Percentiles rank a stretch among this genome's conserved stretches.
These are phyloP conservation scores for Hygrophoropsis aurantiaca DNA, from an alignment of 768 basidiomycete species.

Conservation along the genomic window DNA sequence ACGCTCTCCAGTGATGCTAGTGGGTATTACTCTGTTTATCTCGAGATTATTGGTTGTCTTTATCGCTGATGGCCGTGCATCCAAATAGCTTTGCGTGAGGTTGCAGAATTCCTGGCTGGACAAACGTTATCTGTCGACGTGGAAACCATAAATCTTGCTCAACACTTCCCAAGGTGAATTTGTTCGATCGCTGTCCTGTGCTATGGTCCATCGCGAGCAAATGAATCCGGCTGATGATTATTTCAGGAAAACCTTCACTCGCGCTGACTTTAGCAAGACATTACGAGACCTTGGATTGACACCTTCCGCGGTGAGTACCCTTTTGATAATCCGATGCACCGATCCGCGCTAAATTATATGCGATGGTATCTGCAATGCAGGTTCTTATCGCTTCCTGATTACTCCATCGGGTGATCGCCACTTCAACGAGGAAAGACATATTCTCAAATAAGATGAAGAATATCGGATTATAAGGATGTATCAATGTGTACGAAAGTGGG, in stretches of 20 bases:
- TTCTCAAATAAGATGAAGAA: no score
- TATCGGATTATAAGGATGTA: no score
- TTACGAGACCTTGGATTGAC: conserved; percentile 85
- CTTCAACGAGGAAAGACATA: no score
- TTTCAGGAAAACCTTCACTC: conserved; percentile 73
- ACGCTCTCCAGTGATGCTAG: conserved; percentile 78
- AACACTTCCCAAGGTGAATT: conserved; percentile 81
- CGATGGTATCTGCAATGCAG: conserved; percentile 27
- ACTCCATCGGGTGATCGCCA: no score
- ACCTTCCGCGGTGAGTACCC: conserved; percentile 75
- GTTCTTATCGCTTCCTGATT: conserved; percentile 53
- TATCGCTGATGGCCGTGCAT: conserved; percentile 2
- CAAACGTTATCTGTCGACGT: conserved; percentile 70
- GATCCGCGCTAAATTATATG: not conserved
- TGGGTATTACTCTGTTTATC: conserved; percentile 37
- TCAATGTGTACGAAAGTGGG: conserved; percentile 12
- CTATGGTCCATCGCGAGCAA: not conserved
- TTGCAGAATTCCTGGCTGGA: conserved; percentile 83
- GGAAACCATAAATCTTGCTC: conserved; percentile 75
- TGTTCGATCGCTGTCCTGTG: not conserved
- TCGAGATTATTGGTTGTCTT: not conserved
- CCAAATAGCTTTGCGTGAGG: conserved; percentile 69
- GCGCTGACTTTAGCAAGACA: conserved; percentile 74
- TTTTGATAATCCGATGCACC: no score
- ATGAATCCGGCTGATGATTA: not conserved